phyloP scores from a whole-genome alignment of 2,329 filamentous ascomycete genomes.

The Arthrobotrys megalospora region DNA sequence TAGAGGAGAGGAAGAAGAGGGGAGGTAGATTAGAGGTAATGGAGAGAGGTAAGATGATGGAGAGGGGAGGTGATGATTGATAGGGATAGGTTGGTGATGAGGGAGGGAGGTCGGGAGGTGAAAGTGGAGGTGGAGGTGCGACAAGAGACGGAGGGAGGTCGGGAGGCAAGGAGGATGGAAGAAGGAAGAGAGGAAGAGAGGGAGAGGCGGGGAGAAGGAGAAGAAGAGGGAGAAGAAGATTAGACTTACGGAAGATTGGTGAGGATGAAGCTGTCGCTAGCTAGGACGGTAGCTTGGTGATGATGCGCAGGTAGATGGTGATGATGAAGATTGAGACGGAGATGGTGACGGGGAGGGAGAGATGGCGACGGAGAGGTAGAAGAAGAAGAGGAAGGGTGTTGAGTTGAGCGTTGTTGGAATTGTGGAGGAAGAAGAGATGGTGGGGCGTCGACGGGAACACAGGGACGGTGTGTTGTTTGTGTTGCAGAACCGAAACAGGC shows the following conservation, averaged over 20 bases:
- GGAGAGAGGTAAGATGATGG: neutral
- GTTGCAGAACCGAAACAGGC: conserved; percentile 47
- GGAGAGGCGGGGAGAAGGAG: conserved; percentile 3
- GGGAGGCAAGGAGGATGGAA: neutral
- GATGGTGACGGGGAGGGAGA: neutral
- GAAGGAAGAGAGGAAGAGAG: neutral
- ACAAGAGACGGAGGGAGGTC: neutral
- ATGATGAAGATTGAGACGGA: neutral
- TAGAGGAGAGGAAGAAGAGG: neutral
- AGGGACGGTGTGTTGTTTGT: conserved; percentile 50
- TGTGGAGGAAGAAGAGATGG: neutral
- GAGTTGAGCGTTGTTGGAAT: neutral
- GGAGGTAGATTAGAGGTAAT: neutral
- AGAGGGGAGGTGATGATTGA: neutral
- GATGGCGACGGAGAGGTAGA: neutral
- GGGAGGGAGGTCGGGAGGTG: neutral
- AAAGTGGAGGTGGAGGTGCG: conserved; percentile 12
- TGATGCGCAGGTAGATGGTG: conserved; percentile 5
- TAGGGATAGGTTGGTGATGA: neutral
- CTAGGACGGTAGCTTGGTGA: neutral
- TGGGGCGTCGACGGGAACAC: conserved; percentile 25
- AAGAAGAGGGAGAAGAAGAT: neutral
- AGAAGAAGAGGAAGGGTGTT: neutral
- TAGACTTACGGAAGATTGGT: neutral
- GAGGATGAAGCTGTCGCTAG: neutral